Conservation (phyloP, 176 grass and related monocot species). For the Bothriochloa decipiens region DNA sequence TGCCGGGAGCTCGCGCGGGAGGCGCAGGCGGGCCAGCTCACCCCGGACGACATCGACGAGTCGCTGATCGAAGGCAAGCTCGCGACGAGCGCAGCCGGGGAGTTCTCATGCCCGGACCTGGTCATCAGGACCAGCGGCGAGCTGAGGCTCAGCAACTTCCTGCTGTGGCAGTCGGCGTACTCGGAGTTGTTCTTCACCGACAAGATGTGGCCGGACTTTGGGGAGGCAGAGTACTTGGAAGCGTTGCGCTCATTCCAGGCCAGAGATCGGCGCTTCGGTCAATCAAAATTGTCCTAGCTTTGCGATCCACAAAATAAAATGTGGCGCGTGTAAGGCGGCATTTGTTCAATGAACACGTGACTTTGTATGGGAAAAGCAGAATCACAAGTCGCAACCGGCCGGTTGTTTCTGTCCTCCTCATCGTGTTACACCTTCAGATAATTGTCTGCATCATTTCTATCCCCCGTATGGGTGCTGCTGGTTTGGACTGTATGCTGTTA, state of each 20-base stretch:
- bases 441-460: too few species aligned
- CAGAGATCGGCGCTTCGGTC: conserved; percentile 56
- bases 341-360: not conserved
- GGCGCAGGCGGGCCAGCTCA: conserved; percentile 21
- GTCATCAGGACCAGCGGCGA: conserved; percentile 74
- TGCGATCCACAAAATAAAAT: too few species aligned
- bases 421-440: too few species aligned
- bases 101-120: conserved; percentile 51
- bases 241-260: conserved; percentile 55
- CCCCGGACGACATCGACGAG: conserved; percentile 63
- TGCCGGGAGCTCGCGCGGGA: conserved; percentile 49
- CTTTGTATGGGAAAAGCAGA: too few species aligned
- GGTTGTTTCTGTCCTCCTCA: too few species aligned
- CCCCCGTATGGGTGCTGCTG: too few species aligned
- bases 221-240: conserved; percentile 52
- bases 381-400: too few species aligned
- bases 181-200: conserved; percentile 69
- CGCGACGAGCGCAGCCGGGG: conserved; percentile 37
- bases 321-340: too few species aligned
- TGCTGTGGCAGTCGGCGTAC: conserved; percentile 76
- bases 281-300: not conserved
- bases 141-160: conserved; percentile 72
- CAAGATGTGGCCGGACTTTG: conserved; percentile 65
- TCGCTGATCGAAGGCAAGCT: conserved; percentile 50
- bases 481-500: too few species aligned